phyloP scores from a whole-genome alignment of 331 rosid genomes.

The Rosa hybrid region DNA sequence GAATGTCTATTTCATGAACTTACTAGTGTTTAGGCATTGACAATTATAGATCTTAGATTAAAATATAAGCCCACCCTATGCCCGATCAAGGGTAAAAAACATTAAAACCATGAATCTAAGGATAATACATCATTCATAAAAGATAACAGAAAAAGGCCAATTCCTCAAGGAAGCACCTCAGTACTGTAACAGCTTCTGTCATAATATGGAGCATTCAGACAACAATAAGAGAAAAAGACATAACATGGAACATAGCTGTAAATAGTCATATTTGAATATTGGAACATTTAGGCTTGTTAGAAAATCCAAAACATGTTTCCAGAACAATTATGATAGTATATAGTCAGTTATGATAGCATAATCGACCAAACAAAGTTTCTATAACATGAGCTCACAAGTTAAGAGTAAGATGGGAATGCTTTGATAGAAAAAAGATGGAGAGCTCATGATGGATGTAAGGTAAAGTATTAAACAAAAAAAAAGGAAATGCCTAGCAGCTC shows the following conservation, averaged over 20 bases:
- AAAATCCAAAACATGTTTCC: not conserved
- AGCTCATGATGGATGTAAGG: not conserved
- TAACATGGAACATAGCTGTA: not conserved
- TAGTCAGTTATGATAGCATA: not conserved
- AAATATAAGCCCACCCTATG: not conserved
- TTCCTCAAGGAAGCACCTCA: not conserved
- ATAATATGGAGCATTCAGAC: not conserved
- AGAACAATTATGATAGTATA: not conserved
- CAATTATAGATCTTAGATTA: not conserved
- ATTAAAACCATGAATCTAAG: not conserved
- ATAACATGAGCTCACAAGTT: not conserved
- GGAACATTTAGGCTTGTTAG: not conserved
- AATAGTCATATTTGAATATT: not conserved
- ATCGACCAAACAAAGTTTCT: not conserved
- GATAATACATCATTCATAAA: not conserved
- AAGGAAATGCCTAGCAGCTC: constrained; percentile 30
- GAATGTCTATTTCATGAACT: not conserved
- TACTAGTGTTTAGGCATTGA: not conserved
- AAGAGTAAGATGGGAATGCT: not conserved
- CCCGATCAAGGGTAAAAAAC: not conserved
- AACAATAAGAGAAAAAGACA: not conserved
- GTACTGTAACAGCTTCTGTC: not conserved
- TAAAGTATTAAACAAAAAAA: not conserved
- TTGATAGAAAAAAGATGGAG: not conserved
- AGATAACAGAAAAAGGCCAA: not conserved